phyloP scores from a whole-genome alignment of 139 green algal genomes.

The Trebouxia sp. region DNA sequence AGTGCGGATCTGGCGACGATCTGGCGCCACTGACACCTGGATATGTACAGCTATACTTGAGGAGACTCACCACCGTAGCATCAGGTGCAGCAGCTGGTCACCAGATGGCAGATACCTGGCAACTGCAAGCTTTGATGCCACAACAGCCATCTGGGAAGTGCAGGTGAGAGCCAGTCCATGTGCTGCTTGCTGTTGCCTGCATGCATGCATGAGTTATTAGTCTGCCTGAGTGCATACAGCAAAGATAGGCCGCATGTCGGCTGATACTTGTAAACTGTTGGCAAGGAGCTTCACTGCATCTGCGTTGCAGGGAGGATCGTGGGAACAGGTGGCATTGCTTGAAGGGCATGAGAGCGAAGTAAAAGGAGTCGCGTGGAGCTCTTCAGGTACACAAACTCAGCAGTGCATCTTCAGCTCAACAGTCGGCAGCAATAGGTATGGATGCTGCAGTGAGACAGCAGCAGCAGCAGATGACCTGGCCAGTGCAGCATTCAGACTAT shows the following conservation, averaged over 20 bases:
- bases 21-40: slow-evolving; percentile 41
- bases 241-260: too few species aligned
- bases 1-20: slow-evolving; percentile 82
- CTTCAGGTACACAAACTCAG: slow-evolving; percentile 47
- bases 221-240: too few species aligned
- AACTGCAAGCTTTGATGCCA: slow-evolving; percentile 90
- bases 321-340: slow-evolving; percentile 81
- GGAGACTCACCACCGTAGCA: slow-evolving; percentile 77
- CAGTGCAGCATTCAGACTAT: too few species aligned
- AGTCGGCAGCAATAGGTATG: not conserved
- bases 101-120: slow-evolving; percentile 77
- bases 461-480: not conserved
- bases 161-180: not conserved
- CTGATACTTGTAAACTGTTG: too few species aligned
- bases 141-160: slow-evolving; percentile 81
- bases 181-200: not conserved
- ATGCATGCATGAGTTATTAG: too few species aligned
- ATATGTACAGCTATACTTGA: slow-evolving; percentile 77
- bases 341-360: slow-evolving; percentile 97
- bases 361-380: slow-evolving; percentile 91
- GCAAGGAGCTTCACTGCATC: not conserved
- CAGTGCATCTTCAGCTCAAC: not conserved
- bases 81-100: slow-evolving; percentile 82
- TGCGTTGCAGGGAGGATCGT: slow-evolving; percentile 51
- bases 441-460: not conserved